Percentiles rank a stretch among this genome's conserved stretches.
These are phyloP conservation scores for Borovskyia barvae DNA, from an alignment of 208 protist genomes.

Conservation along the genomic window DNA sequence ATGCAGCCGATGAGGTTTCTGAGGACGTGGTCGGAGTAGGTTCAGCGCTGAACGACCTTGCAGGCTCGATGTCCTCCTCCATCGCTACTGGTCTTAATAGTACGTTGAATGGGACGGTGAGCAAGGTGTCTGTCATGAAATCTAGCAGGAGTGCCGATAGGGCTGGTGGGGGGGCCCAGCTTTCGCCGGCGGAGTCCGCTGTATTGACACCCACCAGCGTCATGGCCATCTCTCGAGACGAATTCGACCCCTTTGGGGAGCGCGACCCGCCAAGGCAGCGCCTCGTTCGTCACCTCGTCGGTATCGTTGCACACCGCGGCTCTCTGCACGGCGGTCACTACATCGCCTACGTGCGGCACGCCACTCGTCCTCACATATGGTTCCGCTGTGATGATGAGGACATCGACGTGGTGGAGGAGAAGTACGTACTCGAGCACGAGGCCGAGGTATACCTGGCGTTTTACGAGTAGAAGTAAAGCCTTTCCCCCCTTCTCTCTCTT, in stretches of 20 bases:
- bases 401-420: slow-evolving; percentile 68
- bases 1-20: slow-evolving; percentile 1
- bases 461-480: slow-evolving; percentile 55
- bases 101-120: not conserved
- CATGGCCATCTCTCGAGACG: slow-evolving; percentile 12
- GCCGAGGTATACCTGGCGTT: slow-evolving; percentile 81
- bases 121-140: no score
- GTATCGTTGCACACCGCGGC: slow-evolving; percentile 82
- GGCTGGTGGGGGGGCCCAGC: not conserved
- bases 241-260: slow-evolving; percentile 39
- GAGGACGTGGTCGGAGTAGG: slow-evolving; percentile 9
- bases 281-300: slow-evolving; percentile 59
- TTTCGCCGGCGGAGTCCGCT: not conserved
- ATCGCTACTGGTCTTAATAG: not conserved
- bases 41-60: not conserved
- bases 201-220: slow-evolving; percentile 4
- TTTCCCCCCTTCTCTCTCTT: not conserved
- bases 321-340: slow-evolving; percentile 87
- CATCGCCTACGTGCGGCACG: slow-evolving; percentile 77
- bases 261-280: slow-evolving; percentile 19
- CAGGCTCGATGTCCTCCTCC: not conserved
- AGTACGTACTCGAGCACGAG: slow-evolving; percentile 41
- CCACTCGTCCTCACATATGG: slow-evolving; percentile 53
- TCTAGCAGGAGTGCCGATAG: not conserved
- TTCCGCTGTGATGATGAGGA: slow-evolving; percentile 88